Evolutionary conservation across 768 basidiomycete genomes (phyloP).

Genomic region (Boletus fagicola): DNA sequence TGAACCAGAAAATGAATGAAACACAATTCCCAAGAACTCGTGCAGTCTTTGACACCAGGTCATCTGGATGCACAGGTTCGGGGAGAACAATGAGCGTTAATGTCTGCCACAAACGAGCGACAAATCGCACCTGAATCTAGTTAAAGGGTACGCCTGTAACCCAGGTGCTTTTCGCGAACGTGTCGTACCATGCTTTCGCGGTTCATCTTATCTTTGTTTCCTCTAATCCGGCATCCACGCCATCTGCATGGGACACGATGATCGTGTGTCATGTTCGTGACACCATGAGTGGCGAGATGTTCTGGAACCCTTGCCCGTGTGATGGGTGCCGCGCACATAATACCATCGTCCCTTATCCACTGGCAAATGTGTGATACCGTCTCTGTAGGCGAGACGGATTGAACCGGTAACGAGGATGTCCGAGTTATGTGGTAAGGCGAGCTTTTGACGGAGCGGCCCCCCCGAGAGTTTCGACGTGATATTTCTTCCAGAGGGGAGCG

Average conservation of each 20-base stretch:
- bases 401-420: not conserved
- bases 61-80: not conserved
- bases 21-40: not conserved
- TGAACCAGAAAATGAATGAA: not conserved
- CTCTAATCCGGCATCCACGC: slow-evolving; percentile 4
- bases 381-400: not conserved
- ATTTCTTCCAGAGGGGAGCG: too few relatives aligned
- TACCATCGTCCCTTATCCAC: slow-evolving; percentile 7
- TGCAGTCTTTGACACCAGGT: not conserved
- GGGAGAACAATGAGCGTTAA: not conserved
- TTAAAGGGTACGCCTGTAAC: slow-evolving; percentile 3
- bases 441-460: not conserved
- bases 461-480: not conserved
- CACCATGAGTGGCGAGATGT: slow-evolving; percentile 11
- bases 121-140: not conserved
- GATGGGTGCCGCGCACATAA: not conserved
- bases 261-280: not conserved
- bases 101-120: not conserved
- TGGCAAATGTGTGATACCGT: not conserved
- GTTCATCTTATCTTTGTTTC: not conserved
- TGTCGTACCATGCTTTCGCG: slow-evolving; percentile 22
- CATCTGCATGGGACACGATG: not conserved
- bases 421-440: not conserved
- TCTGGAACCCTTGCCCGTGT: not conserved
- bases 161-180: slow-evolving; percentile 13